These are phyloP conservation scores for Penicillium sp. DNA, from an alignment of 2,329 filamentous ascomycete species.

Conservation along the genomic window DNA sequence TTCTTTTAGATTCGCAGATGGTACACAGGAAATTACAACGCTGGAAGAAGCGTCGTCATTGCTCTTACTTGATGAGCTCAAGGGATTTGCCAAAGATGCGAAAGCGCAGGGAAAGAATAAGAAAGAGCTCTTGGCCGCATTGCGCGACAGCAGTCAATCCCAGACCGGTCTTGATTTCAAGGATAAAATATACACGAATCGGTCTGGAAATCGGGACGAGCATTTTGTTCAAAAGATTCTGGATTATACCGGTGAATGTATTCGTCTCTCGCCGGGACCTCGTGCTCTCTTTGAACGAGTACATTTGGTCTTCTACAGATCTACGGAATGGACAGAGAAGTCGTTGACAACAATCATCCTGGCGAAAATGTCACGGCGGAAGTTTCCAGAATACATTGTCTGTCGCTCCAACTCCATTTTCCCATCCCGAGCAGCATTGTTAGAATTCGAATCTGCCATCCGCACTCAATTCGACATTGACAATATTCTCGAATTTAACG, in stretches of 20 bases:
- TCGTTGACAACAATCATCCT: conserved; percentile 93
- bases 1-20: conserved; percentile 78
- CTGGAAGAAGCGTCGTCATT: conserved; percentile 83
- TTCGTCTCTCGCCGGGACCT: conserved; percentile 73
- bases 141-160: conserved; percentile 72
- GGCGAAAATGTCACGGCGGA: conserved; percentile 82
- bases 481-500: conserved; percentile 77
- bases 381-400: conserved; percentile 89
- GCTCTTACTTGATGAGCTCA: conserved; percentile 86
- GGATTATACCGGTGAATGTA: conserved; percentile 76
- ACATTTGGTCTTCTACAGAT: conserved; percentile 93
- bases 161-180: conserved; percentile 77
- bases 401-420: conserved; percentile 91
- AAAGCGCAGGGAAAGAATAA: conserved; percentile 91
- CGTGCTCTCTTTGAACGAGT: conserved; percentile 90
- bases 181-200: conserved; percentile 47
- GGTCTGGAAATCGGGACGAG: conserved; percentile 66
- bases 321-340: conserved; percentile 96
- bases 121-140: conserved; percentile 72
- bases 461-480: conserved; percentile 82
- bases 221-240: conserved; percentile 81
- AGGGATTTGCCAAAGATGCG: conserved; percentile 78
- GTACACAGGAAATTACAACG: conserved; percentile 73
- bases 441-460: conserved; percentile 89
- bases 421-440: conserved; percentile 69